A percentile compares a stretch with the other conserved stretches of the same genome.
Evolutionary conservation across 2,329 filamentous ascomycete genomes (phyloP).

Genomic region (Thelonectria blattea): DNA sequence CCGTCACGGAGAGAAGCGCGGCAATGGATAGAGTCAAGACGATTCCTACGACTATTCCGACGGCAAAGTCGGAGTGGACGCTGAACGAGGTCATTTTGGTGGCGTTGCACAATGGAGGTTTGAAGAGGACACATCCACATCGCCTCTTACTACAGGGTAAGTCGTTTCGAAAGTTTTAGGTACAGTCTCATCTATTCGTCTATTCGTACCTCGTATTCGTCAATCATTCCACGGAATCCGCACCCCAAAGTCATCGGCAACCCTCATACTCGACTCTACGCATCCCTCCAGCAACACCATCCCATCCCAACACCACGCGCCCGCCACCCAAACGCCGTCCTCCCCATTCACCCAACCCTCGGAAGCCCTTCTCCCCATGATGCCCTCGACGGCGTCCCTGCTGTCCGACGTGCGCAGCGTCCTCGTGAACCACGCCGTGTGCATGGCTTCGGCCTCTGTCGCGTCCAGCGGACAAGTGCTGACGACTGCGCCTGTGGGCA

Average conservation of each 20-base stretch:
- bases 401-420: conserved; percentile 58
- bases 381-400: conserved; percentile 51
- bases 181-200: too few relatives aligned
- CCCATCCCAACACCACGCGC: conserved; percentile 70
- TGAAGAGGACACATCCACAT: neutral
- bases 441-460: conserved; percentile 48
- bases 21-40: conserved; percentile 27
- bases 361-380: conserved; percentile 44
- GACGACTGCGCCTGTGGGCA: conserved; percentile 58
- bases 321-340: conserved; percentile 59
- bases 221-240: conserved; percentile 43
- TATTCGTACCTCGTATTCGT: neutral
- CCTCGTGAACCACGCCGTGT: conserved; percentile 56
- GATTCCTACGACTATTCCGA: conserved; percentile 39
- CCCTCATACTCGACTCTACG: conserved; percentile 61
- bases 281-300: conserved; percentile 69
- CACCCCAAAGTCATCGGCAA: conserved; percentile 60
- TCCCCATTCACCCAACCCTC: conserved; percentile 58
- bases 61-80: conserved; percentile 32
- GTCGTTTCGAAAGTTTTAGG: too few relatives aligned
- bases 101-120: neutral
- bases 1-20: conserved; percentile 19
- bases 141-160: too few relatives aligned
- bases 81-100: conserved; percentile 1
- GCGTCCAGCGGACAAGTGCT: conserved; percentile 56